Base-by-base conservation (phyloP, 2,329 filamentous ascomycete genomes). In the Pyrenochaeta sp. region DNA sequence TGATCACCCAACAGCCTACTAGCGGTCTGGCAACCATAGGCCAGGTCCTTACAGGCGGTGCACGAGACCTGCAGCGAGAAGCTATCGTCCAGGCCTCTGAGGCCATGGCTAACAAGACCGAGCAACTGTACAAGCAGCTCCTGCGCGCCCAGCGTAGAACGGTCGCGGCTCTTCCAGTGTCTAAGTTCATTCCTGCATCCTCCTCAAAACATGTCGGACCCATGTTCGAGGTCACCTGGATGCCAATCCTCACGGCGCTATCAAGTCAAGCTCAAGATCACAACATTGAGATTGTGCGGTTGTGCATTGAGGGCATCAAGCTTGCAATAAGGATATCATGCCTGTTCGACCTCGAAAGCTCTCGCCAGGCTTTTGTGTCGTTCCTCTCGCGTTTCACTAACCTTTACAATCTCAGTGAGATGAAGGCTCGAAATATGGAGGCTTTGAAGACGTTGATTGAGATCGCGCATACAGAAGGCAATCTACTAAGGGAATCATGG, bases 161-260 rank as follows among this genome's bases (percentile, higher is more conserved):
- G 54, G 87, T 91, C 1, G 80, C 90, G 36, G 89, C 90, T 73
- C 84, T 72, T 78, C 87, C 79, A n/a, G 77, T 75, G 67, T 88
- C 82, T 77, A 87, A 81, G 51, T 99, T 95, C 75, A 96, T 99
- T 49, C 90, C 92, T 1, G 95, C 95, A 3, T 95, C 92, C 1
- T 98, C 93, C 0, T 93, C 92, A 73, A 94, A 92, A 66, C 95
- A 99, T 74, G 90, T 97, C 44, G 95, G 95, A 0, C 92, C 95
- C 0, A 99, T 99, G 95, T 98, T 99, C 71, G 93, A 97, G 67
- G 92, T 97, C 20, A 96, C 92, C 0, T 99, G 95, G 95, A 99
- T 98, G 94, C 97, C 94, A 9, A 96, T 97, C 75, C 90, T 99
- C 69, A 98, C 94, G 4, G 93, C 93, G 0, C 83, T 99, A 21